Conservation (phyloP, 106 monocot genomes). For the Iris macrosiphon region DNA sequence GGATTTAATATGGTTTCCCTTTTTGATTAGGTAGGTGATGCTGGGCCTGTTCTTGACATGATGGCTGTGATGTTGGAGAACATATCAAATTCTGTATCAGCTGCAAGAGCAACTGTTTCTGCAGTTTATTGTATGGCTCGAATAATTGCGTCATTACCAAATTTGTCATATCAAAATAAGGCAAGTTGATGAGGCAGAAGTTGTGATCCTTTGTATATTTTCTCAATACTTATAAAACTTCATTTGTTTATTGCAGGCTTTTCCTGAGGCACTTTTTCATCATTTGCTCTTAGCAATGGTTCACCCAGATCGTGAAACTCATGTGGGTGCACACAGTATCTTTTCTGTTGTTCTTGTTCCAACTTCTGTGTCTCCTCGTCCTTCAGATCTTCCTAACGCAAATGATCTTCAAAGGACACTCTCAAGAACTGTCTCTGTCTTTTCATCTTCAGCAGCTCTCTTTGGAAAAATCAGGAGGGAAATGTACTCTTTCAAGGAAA, state of each 20-base stretch:
- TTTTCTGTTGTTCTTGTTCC: slow-evolving; percentile 92
- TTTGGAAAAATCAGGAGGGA: slow-evolving; percentile 68
- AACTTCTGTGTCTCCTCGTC: slow-evolving; percentile 61
- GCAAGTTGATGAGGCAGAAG: slow-evolving; percentile 23
- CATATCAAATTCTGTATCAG: slow-evolving; percentile 38
- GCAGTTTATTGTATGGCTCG: slow-evolving; percentile 81
- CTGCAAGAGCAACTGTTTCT: slow-evolving; percentile 73
- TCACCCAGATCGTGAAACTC: slow-evolving; percentile 79
- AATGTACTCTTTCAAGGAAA: slow-evolving; percentile 28
- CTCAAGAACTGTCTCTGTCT: slow-evolving; percentile 81
- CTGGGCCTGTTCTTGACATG: slow-evolving; percentile 83
- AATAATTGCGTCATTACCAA: slow-evolving; percentile 79
- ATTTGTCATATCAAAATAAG: slow-evolving; percentile 75
- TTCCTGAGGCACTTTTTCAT: slow-evolving; percentile 87
- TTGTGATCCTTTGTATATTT: not conserved
- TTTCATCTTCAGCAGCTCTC: slow-evolving; percentile 94
- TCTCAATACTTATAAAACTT: no score
- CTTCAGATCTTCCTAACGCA: slow-evolving; percentile 19
- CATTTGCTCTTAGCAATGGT: slow-evolving; percentile 82
- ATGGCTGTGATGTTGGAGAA: slow-evolving; percentile 82
- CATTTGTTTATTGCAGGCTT: slow-evolving; percentile 60
- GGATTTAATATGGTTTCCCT: not conserved
- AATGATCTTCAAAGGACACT: slow-evolving; percentile 72
- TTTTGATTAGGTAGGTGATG: slow-evolving; percentile 68
- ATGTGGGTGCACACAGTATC: slow-evolving; percentile 72